Percentiles rank a stretch among this genome's conserved stretches.
phyloP scores from a whole-genome alignment of 768 basidiomycete genomes.

The Tricholoma sp. region DNA sequence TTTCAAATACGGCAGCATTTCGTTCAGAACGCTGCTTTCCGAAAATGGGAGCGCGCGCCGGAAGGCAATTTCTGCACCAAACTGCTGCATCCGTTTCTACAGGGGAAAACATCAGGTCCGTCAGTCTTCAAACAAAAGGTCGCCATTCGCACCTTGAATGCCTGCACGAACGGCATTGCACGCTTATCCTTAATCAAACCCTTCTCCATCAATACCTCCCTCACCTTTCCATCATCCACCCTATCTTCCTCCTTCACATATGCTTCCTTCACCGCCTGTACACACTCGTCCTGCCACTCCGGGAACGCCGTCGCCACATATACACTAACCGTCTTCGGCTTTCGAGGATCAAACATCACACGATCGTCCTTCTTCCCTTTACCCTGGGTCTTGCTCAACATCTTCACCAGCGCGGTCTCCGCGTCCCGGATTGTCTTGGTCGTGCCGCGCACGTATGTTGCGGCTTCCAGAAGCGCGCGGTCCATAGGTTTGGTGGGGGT shows the following conservation, averaged over 20 bases:
- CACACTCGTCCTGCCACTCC: conserved; percentile 86
- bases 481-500: conserved; percentile 57
- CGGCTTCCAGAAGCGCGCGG: conserved; percentile 61
- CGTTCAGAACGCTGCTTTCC: conserved; percentile 65
- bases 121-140: conserved; percentile 42
- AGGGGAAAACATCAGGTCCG: neutral
- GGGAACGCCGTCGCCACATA: conserved; percentile 91
- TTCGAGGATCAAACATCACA: conserved; percentile 74
- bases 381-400: conserved; percentile 71
- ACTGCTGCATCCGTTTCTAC: conserved; percentile 78
- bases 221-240: conserved; percentile 81
- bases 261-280: conserved; percentile 66
- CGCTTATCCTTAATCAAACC: conserved; percentile 95
- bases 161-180: conserved; percentile 90
- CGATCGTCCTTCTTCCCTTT: conserved; percentile 41
- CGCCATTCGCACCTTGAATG: conserved; percentile 69
- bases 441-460: conserved; percentile 83
- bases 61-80: conserved; percentile 74
- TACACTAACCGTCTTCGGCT: conserved; percentile 79
- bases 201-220: conserved; percentile 55
- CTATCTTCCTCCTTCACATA: conserved; percentile 52
- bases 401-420: conserved; percentile 74
- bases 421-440: conserved; percentile 90
- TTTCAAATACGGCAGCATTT: conserved; percentile 77
- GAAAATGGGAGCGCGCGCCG: conserved; percentile 79